Evolutionary conservation across 352 stramenopile genomes (phyloP).

Genomic region (Phytophthora melonis): DNA sequence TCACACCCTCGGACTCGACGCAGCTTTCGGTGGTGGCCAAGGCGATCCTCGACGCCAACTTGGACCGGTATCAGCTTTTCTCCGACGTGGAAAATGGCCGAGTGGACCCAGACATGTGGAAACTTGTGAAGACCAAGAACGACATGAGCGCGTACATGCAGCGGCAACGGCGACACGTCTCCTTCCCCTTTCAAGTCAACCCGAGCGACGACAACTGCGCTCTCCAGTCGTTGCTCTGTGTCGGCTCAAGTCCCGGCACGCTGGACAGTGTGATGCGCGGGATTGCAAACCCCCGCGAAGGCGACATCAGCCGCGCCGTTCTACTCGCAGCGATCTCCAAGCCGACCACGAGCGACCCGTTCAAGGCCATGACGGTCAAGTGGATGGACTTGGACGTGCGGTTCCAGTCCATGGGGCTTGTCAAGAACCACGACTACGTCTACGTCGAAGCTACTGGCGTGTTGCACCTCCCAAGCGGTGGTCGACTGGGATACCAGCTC

Average conservation of each 20-base stretch:
- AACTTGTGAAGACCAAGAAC: slow-evolving; percentile 19
- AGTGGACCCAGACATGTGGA: slow-evolving; percentile 18
- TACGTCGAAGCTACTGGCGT: slow-evolving; percentile 50
- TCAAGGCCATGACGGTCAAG: slow-evolving; percentile 29
- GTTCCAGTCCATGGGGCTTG: slow-evolving; percentile 36
- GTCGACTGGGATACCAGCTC: slow-evolving; percentile 50
- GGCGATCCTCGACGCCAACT: slow-evolving; percentile 29
- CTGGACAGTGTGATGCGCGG: slow-evolving; percentile 40
- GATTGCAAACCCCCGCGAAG: slow-evolving; percentile 26
- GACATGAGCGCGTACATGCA: slow-evolving; percentile 14
- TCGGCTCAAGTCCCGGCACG: slow-evolving; percentile 19
- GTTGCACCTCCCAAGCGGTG: slow-evolving; percentile 23
- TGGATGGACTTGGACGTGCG: slow-evolving; percentile 32
- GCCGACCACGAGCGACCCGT: slow-evolving; percentile 43
- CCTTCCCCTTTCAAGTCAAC: slow-evolving; percentile 1
- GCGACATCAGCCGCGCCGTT: slow-evolving; percentile 37
- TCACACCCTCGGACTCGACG: slow-evolving; percentile 14
- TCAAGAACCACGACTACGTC: slow-evolving; percentile 46
- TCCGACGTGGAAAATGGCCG: slow-evolving; percentile 1
- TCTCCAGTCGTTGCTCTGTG: slow-evolving; percentile 18
- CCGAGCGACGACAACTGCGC: not conserved
- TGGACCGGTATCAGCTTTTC: slow-evolving; percentile 38
- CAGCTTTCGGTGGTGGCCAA: slow-evolving; percentile 28
- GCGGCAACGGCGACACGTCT: slow-evolving; percentile 4
- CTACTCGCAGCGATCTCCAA: slow-evolving; percentile 41